Evolutionary conservation across 1,139 yeast species (phyloP).

Genomic region (Neolecta irregularis): DNA sequence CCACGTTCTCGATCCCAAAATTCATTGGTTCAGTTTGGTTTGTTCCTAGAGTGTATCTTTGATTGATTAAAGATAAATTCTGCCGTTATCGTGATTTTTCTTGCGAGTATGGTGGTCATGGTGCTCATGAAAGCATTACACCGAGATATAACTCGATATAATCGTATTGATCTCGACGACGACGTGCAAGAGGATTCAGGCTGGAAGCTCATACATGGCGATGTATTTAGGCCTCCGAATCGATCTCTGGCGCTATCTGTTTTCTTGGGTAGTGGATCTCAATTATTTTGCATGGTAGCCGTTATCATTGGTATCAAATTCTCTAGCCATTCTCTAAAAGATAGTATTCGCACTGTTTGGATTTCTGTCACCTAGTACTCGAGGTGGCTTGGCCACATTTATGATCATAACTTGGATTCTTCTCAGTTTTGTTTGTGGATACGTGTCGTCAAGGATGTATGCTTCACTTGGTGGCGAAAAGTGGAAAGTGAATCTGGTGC

Average conservation of each 20-base stretch:
- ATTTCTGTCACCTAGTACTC: slow-evolving; percentile 77
- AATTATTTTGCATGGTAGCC: slow-evolving; percentile 60
- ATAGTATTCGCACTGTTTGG: slow-evolving; percentile 82
- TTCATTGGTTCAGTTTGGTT: slow-evolving; percentile 87
- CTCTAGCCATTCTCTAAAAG: too few relatives aligned
- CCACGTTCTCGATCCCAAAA: slow-evolving; percentile 78
- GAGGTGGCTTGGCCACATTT: slow-evolving; percentile 85
- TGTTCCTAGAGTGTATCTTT: too few relatives aligned
- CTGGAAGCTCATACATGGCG: slow-evolving; percentile 94
- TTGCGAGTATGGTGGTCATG: slow-evolving; percentile 67
- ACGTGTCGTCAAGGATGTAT: slow-evolving; percentile 69
- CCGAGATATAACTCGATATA: slow-evolving; percentile 75
- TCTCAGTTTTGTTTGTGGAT: slow-evolving; percentile 71
- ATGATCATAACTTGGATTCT: slow-evolving; percentile 71
- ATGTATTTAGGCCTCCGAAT: slow-evolving; percentile 76
- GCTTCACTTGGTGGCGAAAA: slow-evolving; percentile 82
- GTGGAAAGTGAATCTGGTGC: slow-evolving; percentile 71
- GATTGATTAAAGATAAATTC: too few relatives aligned
- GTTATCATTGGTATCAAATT: slow-evolving; percentile 60
- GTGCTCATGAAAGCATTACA: slow-evolving; percentile 65
- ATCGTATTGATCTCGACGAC: slow-evolving; percentile 63
- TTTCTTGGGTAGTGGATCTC: slow-evolving; percentile 77
- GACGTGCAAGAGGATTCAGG: slow-evolving; percentile 90
- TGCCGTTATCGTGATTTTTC: slow-evolving; percentile 58
- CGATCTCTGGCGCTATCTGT: slow-evolving; percentile 59